Evolutionary conservation across 2,329 filamentous ascomycete species (phyloP), one percentile per base, ranked within the genome.

Genomic region (Diaporthe ampelina): DNA sequence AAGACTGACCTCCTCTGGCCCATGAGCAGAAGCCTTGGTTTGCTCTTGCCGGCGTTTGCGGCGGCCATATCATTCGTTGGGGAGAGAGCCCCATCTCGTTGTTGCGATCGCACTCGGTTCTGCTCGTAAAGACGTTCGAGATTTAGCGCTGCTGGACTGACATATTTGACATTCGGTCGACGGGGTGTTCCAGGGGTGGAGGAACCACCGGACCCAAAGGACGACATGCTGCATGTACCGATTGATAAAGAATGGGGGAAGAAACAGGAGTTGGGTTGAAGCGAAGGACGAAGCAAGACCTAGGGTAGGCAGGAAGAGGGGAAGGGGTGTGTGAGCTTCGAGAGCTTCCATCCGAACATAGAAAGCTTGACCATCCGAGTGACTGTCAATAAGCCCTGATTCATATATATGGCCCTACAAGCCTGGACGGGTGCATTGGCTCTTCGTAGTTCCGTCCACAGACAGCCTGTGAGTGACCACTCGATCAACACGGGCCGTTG

Each of bases 21-120:
- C 97, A 99, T 98, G 77, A 99, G 87, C 73, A 99, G 86, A 70
- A 99, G 85, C 79, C 95, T 91, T 45, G 97, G 97, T 83, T 97
- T 97, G 84, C 88, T 88, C 80, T 92, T 92, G 37, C 86, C 83
- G 29, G 88, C 83, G 71, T 83, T 83, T 71, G 86, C 86, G 17
- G 85, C 81, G 11, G 83, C 81, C n/a, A 84, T 82, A 63, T 88
- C 87, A 21, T 56, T 75, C 15, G 57, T 63, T 24, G 82, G 81
- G 65, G 83, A 82, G 76, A 87, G 88, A 57, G 81, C 78, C 61
- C 83, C 86, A 83, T 90, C 84, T 73, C 87, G 86, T 76, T 84
- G 87, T 70, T 87, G 85, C 58, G 87, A 82, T 80, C 85, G 86
- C 78, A 86, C 83, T 75, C 85, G 86, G 79, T 90, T 90, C 91